Base-by-base conservation (phyloP, 2,329 filamentous ascomycete species). In the Ophiostoma fasciatum region DNA sequence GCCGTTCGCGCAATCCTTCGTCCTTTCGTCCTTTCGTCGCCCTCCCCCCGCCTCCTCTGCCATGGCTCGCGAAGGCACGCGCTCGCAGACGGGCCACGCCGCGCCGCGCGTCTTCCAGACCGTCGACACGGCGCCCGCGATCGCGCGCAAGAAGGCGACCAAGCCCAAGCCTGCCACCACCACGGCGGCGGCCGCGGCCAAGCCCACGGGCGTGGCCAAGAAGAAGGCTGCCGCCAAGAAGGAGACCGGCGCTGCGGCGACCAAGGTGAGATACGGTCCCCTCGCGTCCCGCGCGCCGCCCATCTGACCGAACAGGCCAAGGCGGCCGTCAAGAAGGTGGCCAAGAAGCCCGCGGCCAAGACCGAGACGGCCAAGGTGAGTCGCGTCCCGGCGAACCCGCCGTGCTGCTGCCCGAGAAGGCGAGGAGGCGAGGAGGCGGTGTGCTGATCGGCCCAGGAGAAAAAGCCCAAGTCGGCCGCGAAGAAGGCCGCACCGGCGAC, bases 11-110 rank as follows among this genome's bases (percentile, higher is more conserved):
- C n/a, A n/a, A n/a, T n/a, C n/a, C n/a, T n/a, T n/a, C n/a, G n/a
- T n/a, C n/a, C n/a, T n/a, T n/a, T n/a, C n/a, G n/a, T n/a, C n/a
- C n/a, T n/a, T n/a, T n/a, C n/a, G n/a, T n/a, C n/a, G n/a, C n/a
- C n/a, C n/a, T n/a, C n/a, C n/a, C n/a, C n/a, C n/a, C n/a, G n/a
- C n/a, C n/a, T n/a, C n/a, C n/a, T n/a, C 22, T 19, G n/a, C 42
- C 45, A 67, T 67, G 63, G 53, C 59, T 46, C 62, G 62, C 49
- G 63, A 66, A 57, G 63, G 63, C 45, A 67, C 63, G 36, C 62
- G 63, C 51, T 68, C 66, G 33, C 53, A 55, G 46, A 68, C 64
- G 25, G 64, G 64, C 59, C 61, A 64, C 55, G 62, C 63, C 43
- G 62, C 60, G 51, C 66, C 67, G 42, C 64, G 67, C 49, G 54